A percentile compares a stretch with the other conserved stretches of the same genome.
Conservation (phyloP, 2,329 filamentous ascomycete genomes). For the Sporothrix variecibatus region DNA sequence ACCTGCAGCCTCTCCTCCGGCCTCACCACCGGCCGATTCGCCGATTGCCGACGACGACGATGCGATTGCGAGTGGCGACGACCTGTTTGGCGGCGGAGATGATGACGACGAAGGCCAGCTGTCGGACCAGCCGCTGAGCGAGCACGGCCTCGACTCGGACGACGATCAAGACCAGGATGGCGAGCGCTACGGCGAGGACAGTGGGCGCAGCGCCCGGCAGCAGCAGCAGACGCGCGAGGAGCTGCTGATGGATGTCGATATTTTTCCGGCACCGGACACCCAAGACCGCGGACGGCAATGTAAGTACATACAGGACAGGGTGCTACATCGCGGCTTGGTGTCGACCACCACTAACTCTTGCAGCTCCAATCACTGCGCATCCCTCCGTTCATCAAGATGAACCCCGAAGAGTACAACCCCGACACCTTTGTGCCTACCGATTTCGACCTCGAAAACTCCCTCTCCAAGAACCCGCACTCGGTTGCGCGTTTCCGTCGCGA, state of each 20-base stretch:
- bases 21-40: conserved; percentile 18
- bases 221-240: conserved; percentile 53
- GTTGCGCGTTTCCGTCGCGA: conserved; percentile 71
- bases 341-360: not conserved
- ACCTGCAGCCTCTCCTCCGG: not conserved
- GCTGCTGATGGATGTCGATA: conserved; percentile 62
- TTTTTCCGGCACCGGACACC: conserved; percentile 70
- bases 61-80: conserved; percentile 28
- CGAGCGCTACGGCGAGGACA: conserved; percentile 32
- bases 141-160: conserved; percentile 61
- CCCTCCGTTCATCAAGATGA: conserved; percentile 70
- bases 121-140: conserved; percentile 62
- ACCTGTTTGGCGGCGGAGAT: conserved; percentile 31
- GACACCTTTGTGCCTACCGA: conserved; percentile 64
- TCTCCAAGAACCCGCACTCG: conserved; percentile 59
- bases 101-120: conserved; percentile 63
- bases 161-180: conserved; percentile 51
- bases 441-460: conserved; percentile 56
- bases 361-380: conserved; percentile 71
- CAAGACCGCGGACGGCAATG: conserved; percentile 69
- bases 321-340: not conserved
- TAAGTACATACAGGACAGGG: conserved; percentile 43
- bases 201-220: conserved; percentile 33
- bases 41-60: conserved; percentile 23
- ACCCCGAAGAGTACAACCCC: conserved; percentile 66